Evolutionary conservation across 2,329 filamentous ascomycete species (phyloP).

Genomic region (Sporothrix pallida): DNA sequence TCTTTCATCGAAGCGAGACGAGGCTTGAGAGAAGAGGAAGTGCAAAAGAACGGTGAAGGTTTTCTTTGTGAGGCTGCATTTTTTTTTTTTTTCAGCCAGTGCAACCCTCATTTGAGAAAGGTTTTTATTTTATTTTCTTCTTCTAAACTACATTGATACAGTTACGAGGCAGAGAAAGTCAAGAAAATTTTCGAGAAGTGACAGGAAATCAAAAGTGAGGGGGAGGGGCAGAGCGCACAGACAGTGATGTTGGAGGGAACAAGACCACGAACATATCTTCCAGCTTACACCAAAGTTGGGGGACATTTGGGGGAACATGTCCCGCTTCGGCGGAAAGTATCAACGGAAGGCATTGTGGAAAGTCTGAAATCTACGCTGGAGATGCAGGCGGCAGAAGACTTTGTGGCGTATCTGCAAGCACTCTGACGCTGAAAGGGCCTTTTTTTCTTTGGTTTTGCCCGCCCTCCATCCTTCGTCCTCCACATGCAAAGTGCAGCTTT

Average conservation of each 20-base stretch:
- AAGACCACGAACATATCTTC: no score
- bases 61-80: background rate
- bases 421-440: background rate
- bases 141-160: background rate
- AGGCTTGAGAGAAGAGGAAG: background rate
- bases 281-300: background rate
- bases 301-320: conserved; percentile 2
- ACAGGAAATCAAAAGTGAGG: background rate
- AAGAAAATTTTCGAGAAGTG: background rate
- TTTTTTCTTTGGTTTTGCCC: no score
- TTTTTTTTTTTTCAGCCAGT: background rate
- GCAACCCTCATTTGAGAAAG: background rate
- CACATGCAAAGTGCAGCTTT: background rate
- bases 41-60: conserved; percentile 22
- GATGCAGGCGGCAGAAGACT: background rate
- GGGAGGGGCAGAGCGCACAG: conserved; percentile 22
- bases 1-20: no score
- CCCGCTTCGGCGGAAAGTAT: conserved; percentile 11
- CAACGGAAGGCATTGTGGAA: background rate
- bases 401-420: conserved; percentile 9
- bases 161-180: background rate
- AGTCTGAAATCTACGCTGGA: conserved; percentile 31
- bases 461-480: background rate
- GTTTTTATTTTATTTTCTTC: background rate
- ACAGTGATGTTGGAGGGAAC: background rate